Percentiles rank a stretch among this genome's conserved stretches.
phyloP scores from a whole-genome alignment of 2,329 filamentous ascomycete genomes.

The Epichloe elymi region DNA sequence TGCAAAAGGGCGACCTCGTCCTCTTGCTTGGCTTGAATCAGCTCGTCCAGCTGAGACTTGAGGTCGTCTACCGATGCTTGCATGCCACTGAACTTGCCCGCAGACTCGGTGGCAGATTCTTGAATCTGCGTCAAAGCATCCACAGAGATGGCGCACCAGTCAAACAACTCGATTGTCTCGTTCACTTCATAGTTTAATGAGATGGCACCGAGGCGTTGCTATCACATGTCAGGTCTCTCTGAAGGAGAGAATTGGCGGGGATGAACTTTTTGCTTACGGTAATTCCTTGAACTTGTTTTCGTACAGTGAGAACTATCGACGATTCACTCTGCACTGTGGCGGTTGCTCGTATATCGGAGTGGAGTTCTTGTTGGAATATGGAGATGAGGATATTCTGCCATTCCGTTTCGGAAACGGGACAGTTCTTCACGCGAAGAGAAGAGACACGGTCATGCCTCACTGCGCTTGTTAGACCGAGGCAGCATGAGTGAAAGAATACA shows the following conservation, averaged over 20 bases:
- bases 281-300: slow-evolving; percentile 54
- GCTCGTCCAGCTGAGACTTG: slow-evolving; percentile 49
- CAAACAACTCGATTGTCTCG: slow-evolving; percentile 50
- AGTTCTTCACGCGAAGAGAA: slow-evolving; percentile 39
- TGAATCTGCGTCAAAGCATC: slow-evolving; percentile 32
- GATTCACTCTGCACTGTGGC: slow-evolving; percentile 42
- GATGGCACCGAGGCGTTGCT: slow-evolving; percentile 60
- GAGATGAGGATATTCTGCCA: slow-evolving; percentile 51
- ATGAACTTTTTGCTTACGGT: slow-evolving; percentile 34
- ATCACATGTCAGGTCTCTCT: slow-evolving; percentile 7
- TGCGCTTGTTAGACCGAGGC: slow-evolving; percentile 11
- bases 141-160: slow-evolving; percentile 54
- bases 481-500: background rate
- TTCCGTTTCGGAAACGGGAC: slow-evolving; percentile 44
- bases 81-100: slow-evolving; percentile 30
- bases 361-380: slow-evolving; percentile 38
- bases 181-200: slow-evolving; percentile 40
- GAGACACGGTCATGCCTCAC: slow-evolving; percentile 44
- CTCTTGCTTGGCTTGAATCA: slow-evolving; percentile 50
- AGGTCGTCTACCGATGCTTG: slow-evolving; percentile 45
- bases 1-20: slow-evolving; percentile 54
- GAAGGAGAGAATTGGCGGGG: background rate
- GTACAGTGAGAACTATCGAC: slow-evolving; percentile 46
- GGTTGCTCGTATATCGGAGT: slow-evolving; percentile 43
- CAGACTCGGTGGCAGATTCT: slow-evolving; percentile 28